These are phyloP conservation scores for Micractinium sp. DNA, from an alignment of 139 green algal genomes.

Conservation along the genomic window DNA sequence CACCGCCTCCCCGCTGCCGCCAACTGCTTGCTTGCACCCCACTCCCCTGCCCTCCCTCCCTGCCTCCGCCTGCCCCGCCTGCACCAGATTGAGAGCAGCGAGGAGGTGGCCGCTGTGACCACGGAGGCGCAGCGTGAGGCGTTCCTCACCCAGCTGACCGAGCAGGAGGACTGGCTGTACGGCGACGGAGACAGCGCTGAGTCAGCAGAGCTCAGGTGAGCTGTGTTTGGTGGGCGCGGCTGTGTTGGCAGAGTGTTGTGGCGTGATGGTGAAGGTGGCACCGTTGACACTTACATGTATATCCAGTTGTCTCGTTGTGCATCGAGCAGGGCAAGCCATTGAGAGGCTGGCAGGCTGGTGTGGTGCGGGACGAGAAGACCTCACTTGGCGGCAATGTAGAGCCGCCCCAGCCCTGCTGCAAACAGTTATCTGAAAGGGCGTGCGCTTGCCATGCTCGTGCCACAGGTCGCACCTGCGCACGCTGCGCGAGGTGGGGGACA, in stretches of 20 bases:
- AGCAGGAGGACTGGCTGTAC: conserved; percentile 96
- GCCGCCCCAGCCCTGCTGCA: too few species aligned
- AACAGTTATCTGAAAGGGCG: neutral
- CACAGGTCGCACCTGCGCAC: conserved; percentile 52
- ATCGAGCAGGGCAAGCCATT: too few species aligned
- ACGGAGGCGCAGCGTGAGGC: conserved; percentile 74
- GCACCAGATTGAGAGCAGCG: conserved; percentile 40
- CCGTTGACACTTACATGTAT: too few species aligned
- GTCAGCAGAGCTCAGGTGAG: conserved; percentile 39
- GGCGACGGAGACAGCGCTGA: conserved; percentile 76
- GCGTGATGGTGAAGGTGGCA: too few species aligned
- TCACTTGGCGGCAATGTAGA: too few species aligned
- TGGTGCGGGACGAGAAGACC: too few species aligned
- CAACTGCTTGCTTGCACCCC: neutral
- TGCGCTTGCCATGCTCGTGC: neutral
- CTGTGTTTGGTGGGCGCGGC: too few species aligned
- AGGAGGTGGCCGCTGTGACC: conserved; percentile 68
- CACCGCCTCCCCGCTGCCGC: neutral
- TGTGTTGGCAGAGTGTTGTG: too few species aligned
- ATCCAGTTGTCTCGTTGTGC: too few species aligned
- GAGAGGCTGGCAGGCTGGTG: too few species aligned
- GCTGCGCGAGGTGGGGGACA: conserved; percentile 63
- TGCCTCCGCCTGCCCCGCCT: neutral
- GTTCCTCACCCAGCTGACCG: conserved; percentile 67
- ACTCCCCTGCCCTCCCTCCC: neutral